Evolutionary conservation across 805 yeast genomes (phyloP).

Genomic region (Yarrowia deformans): DNA sequence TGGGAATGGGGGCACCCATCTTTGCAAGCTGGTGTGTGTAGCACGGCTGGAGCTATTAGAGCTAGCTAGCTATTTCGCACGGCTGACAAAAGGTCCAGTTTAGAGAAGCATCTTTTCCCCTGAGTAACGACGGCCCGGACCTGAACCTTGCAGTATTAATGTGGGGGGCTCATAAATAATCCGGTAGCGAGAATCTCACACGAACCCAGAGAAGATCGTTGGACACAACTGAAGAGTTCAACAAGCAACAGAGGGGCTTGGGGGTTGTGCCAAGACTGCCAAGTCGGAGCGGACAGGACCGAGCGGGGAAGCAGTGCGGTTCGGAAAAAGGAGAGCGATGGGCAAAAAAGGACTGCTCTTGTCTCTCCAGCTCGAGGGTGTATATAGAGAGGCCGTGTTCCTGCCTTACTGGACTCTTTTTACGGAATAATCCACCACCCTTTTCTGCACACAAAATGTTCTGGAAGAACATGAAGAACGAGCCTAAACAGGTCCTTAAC

Average conservation of each 20-base stretch:
- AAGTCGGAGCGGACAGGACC: constrained; percentile 32
- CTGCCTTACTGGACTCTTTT: constrained; percentile 1
- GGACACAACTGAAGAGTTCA: constrained; percentile 21
- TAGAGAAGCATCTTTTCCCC: background rate
- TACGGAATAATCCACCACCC: background rate
- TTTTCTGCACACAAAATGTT: background rate
- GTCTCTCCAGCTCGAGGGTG: background rate
- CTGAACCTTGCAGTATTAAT: background rate
- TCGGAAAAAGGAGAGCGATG: background rate
- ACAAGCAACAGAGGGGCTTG: background rate
- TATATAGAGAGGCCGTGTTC: constrained; percentile 14
- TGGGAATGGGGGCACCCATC: background rate
- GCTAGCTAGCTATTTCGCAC: background rate
- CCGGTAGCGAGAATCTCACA: background rate
- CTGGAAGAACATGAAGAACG: constrained; percentile 36
- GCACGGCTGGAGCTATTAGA: constrained; percentile 5
- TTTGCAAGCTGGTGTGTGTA: background rate
- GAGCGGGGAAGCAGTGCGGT: constrained; percentile 19
- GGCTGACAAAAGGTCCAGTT: constrained; percentile 3
- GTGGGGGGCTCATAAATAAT: constrained; percentile 4
- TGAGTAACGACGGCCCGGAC: background rate
- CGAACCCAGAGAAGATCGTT: constrained; percentile 2
- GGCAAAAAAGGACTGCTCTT: no score
- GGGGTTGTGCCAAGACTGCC: constrained; percentile 6
- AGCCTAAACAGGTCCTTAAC: constrained; percentile 48